These are phyloP conservation scores for Sambucus nigra DNA, from an alignment of 129 eudicot species.

Conservation along the genomic window DNA sequence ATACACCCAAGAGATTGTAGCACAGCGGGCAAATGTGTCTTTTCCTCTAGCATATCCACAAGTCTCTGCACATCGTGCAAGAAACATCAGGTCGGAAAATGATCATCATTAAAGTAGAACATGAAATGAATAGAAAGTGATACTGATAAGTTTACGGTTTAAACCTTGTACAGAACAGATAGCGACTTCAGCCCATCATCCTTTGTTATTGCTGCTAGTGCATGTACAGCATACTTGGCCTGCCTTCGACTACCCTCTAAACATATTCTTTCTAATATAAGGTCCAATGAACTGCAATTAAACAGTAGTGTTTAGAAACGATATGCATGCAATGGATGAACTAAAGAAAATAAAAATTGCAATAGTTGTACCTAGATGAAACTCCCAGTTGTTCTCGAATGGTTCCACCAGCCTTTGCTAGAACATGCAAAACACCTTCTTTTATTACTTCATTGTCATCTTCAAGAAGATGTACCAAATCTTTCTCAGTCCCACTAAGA, in stretches of 20 bases:
- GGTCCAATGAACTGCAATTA: conserved; percentile 73
- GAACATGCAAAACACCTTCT: conserved; percentile 85
- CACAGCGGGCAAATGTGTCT: conserved; percentile 77
- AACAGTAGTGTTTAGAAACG: conserved; percentile 2
- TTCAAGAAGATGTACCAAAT: conserved; percentile 74
- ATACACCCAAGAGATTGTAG: conserved; percentile 94
- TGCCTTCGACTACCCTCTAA: conserved; percentile 88
- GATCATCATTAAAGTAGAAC: conserved; percentile 4
- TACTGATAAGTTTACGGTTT: background rate
- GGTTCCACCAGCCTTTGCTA: conserved; percentile 88
- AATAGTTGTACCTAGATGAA: conserved; percentile 56
- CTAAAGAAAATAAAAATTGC: background rate
- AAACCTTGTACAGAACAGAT: conserved; percentile 93
- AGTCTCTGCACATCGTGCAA: conserved; percentile 51
- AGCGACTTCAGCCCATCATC: conserved; percentile 93
- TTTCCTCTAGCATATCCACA: conserved; percentile 76
- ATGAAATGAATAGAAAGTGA: conserved; percentile 2
- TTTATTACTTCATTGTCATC: conserved; percentile 75
- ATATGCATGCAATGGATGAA: background rate
- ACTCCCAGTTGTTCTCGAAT: conserved; percentile 80
- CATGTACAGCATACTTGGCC: conserved; percentile 95
- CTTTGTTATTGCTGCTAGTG: conserved; percentile 84
- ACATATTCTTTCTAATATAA: conserved; percentile 85
- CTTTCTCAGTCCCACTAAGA: conserved; percentile 76
- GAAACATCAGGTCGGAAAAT: conserved; percentile 10